Base-by-base conservation (phyloP, 495 filamentous ascomycete genomes). In the Penicillium alfredii region DNA sequence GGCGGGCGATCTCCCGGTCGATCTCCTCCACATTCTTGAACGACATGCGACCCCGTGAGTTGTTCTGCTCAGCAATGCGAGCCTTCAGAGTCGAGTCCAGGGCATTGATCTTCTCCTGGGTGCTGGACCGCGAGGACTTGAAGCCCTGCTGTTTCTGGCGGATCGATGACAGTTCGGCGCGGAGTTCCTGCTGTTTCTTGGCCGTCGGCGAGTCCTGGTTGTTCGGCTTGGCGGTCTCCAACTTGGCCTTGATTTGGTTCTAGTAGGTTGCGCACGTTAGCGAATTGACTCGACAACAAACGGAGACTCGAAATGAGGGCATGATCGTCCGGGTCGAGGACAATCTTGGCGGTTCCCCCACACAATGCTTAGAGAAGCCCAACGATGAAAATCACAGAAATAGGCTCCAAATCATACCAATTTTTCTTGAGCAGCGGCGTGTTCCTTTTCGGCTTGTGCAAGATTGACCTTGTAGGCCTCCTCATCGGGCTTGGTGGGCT, bases 1-100 rank as follows among this genome's bases (percentile, higher is more conserved):
- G 78, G 10, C 69, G 70, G 19, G 77, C 69, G 46, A 99, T 89
- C 58, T 87, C 77, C 13, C 68, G 70, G 58, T 97, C 88, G 32
- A 97, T 65, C 25, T 97, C 92, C 22, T 90, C 89, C 33, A 83
- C 76, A 42, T 66, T 84, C 76, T 88, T 94, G 76, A 82, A 97
- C 14, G 73, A 62, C 36, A 94, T 74, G 54, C 80, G 80, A 53
- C 73, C 73, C 27, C 81, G 77, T 19, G 84, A 84, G 40, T 69
- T 72, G 72, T 97, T 96, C 55, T 88, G 82, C 64, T 94, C 88
- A 45, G 75, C 72, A 45, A 90, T 81, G 48, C 80, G 80, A 36
- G 78, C 74, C 62, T 88, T 88, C 35, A 97, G 65, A 39, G 84
- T 80, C 45, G 82, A 78, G 44, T 96, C 90, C 25, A 93, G 71